Conservation (phyloP, 2,329 filamentous ascomycete genomes). For the Cytospora schulzeri region DNA sequence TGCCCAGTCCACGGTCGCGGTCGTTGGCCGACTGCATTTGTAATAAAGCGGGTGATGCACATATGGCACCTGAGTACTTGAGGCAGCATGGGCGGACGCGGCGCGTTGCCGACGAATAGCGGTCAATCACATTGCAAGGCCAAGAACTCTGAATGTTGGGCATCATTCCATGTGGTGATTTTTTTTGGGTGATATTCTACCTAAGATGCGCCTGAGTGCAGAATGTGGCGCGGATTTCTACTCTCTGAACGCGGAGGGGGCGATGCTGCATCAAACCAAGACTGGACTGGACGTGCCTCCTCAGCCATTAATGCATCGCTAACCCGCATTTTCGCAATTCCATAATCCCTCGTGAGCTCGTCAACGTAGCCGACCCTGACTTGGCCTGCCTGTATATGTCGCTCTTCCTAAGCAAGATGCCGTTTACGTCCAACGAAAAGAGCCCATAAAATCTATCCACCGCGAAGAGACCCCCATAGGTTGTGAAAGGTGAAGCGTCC, state of each 20-base stretch:
- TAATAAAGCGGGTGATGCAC: neutral
- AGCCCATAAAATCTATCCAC: slow-evolving; percentile 29
- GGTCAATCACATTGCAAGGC: neutral
- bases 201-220: slow-evolving; percentile 28
- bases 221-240: slow-evolving; percentile 25
- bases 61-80: neutral
- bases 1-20: neutral
- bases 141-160: neutral
- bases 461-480: slow-evolving; percentile 19
- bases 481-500: slow-evolving; percentile 17
- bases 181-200: slow-evolving; percentile 28
- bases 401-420: slow-evolving; percentile 30
- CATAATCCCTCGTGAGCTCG: slow-evolving; percentile 26
- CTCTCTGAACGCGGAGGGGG: slow-evolving; percentile 23
- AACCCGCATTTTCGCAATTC: slow-evolving; percentile 23
- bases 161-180: slow-evolving; percentile 9
- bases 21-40: neutral
- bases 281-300: slow-evolving; percentile 18
- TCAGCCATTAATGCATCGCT: slow-evolving; percentile 28
- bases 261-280: slow-evolving; percentile 26
- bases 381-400: slow-evolving; percentile 27
- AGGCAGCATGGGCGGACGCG: neutral
- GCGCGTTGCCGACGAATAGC: neutral
- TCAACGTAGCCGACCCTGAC: slow-evolving; percentile 26
- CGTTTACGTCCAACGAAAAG: slow-evolving; percentile 26